These are phyloP conservation scores for Solanum sejunctum DNA, from an alignment of 257 asterid genomes.

Conservation along the genomic window DNA sequence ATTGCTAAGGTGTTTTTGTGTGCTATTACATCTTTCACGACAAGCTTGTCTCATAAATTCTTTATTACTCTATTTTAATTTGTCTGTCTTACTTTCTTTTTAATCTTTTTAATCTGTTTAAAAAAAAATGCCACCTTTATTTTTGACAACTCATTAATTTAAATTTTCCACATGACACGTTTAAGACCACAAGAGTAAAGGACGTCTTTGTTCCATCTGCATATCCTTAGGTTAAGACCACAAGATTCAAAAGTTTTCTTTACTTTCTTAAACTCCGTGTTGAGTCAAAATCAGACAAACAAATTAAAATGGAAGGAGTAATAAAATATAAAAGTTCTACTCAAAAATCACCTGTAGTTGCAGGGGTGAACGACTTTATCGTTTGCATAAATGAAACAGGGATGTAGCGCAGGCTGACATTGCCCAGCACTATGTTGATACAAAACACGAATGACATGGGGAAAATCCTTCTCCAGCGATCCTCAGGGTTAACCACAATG, in stretches of 20 bases:
- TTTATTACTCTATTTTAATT: not conserved
- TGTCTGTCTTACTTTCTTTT: not conserved
- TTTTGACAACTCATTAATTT: not conserved
- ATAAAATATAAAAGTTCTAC: not conserved
- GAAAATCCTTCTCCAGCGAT: constrained; percentile 41
- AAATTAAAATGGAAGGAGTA: not conserved
- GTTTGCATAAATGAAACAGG: constrained; percentile 50
- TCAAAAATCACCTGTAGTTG: constrained; percentile 31
- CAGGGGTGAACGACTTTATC: constrained; percentile 42
- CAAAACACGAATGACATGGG: constrained; percentile 45
- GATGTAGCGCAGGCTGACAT: constrained; percentile 33
- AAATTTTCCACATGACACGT: not conserved
- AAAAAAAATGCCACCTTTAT: not conserved
- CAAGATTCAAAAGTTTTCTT: not conserved
- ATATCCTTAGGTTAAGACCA: not conserved
- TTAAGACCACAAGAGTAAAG: not conserved
- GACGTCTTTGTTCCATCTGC: not conserved
- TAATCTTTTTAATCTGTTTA: not conserved
- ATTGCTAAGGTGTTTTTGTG: not conserved
- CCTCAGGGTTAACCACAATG: constrained; percentile 31
- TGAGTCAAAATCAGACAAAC: not conserved
- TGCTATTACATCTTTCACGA: not conserved
- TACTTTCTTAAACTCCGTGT: not conserved
- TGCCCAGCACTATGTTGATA: constrained; percentile 40
- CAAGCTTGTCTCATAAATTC: not conserved